A percentile compares a stretch with the other conserved stretches of the same genome.
Conservation (phyloP, 495 filamentous ascomycete genomes). For the Penicillium silybi region DNA sequence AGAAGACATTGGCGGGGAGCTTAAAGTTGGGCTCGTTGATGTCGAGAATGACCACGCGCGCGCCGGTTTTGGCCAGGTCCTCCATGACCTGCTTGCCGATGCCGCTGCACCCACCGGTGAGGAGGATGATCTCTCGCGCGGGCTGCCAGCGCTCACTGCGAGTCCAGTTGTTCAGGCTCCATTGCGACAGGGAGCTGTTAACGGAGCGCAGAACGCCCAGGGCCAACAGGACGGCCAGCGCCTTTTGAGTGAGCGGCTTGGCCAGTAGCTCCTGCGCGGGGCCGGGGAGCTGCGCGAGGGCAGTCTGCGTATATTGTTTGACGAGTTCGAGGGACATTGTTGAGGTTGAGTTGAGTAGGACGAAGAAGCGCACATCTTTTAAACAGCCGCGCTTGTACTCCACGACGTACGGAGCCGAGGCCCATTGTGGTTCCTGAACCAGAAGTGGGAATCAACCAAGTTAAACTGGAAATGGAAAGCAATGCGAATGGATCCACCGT, state of each 20-base stretch:
- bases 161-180: constrained; percentile 49
- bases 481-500: neutral
- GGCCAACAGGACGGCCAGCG: constrained; percentile 24
- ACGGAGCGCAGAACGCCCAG: constrained; percentile 37
- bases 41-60: constrained; percentile 51
- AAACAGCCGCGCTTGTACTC: too few species aligned
- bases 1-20: constrained; percentile 37
- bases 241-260: constrained; percentile 30
- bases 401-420: too few species aligned
- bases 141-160: constrained; percentile 37
- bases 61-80: constrained; percentile 41
- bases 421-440: neutral
- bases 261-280: constrained; percentile 23
- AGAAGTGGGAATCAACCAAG: neutral
- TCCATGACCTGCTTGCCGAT: constrained; percentile 51
- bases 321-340: constrained; percentile 28
- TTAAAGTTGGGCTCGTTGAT: constrained; percentile 34
- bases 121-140: constrained; percentile 49
- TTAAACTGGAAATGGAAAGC: neutral
- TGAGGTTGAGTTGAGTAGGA: neutral
- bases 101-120: constrained; percentile 57
- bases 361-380: neutral
- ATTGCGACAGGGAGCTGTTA: constrained; percentile 39
- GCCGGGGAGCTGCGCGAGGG: constrained; percentile 26
- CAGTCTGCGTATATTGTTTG: constrained; percentile 28